phyloP scores from a whole-genome alignment of 1,284 basidiomycete genomes.

The Takashimella tepidaria region DNA sequence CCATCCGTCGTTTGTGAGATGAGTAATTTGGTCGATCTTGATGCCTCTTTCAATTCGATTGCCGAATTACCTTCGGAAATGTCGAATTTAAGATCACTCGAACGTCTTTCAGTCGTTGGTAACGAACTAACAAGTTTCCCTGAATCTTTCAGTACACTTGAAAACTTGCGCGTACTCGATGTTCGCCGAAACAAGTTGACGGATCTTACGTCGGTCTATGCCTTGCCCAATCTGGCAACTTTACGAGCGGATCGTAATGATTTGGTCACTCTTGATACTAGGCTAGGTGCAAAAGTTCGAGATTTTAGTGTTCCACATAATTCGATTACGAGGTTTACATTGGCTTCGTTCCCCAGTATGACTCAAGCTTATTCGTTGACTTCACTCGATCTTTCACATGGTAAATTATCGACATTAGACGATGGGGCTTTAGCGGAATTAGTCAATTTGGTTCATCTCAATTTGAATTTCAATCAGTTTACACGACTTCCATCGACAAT shows the following conservation, averaged over 20 bases:
- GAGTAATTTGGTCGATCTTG: slow-evolving; percentile 71
- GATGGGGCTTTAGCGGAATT: slow-evolving; percentile 67
- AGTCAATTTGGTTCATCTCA: slow-evolving; percentile 64
- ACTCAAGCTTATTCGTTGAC: slow-evolving; percentile 63
- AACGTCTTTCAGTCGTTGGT: slow-evolving; percentile 77
- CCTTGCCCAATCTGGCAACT: slow-evolving; percentile 62
- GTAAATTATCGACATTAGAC: slow-evolving; percentile 81
- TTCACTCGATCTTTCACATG: slow-evolving; percentile 79
- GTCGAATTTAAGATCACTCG: slow-evolving; percentile 63
- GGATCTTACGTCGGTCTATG: slow-evolving; percentile 65
- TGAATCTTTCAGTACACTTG: slow-evolving; percentile 58
- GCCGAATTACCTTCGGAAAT: slow-evolving; percentile 75
- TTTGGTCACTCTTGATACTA: slow-evolving; percentile 71
- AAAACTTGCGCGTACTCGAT: slow-evolving; percentile 66
- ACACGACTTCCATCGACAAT: slow-evolving; percentile 76
- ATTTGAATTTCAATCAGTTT: slow-evolving; percentile 82
- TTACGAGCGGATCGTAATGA: slow-evolving; percentile 76
- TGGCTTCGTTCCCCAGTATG: slow-evolving; percentile 58
- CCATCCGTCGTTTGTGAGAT: slow-evolving; percentile 74
- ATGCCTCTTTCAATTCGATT: slow-evolving; percentile 93
- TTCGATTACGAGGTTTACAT: slow-evolving; percentile 63
- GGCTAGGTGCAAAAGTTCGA: slow-evolving; percentile 60
- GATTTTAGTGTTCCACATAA: slow-evolving; percentile 50
- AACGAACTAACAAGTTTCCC: slow-evolving; percentile 81
- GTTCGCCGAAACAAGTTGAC: slow-evolving; percentile 75